These are phyloP conservation scores for Phyllosticta paracitricarpa DNA, from an alignment of 2,329 filamentous ascomycete genomes.

Conservation along the genomic window DNA sequence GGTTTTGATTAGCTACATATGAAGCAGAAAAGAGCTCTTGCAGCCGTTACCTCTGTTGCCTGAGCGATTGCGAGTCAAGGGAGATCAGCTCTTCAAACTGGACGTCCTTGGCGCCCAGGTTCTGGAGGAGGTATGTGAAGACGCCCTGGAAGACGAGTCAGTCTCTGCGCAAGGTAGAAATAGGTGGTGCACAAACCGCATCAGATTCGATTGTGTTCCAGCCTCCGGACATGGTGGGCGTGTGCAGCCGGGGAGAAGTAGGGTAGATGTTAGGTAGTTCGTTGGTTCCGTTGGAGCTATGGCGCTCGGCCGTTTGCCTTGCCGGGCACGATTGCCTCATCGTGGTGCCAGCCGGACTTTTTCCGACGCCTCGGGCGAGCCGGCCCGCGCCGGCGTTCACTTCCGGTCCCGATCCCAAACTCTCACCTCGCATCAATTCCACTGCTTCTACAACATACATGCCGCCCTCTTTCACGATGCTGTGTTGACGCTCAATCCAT, in stretches of 20 bases:
- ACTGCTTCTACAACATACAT: no score
- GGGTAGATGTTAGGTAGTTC: neutral
- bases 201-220: constrained; percentile 99
- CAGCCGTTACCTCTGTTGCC: constrained; percentile 54
- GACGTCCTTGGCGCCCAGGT: constrained; percentile 81
- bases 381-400: no score
- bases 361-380: neutral
- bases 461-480: no score
- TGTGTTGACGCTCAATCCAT: no score
- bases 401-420: no score
- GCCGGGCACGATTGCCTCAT: constrained; percentile 4
- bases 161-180: neutral
- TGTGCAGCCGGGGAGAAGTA: neutral
- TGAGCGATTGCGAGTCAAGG: constrained; percentile 67
- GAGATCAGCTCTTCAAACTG: constrained; percentile 95
- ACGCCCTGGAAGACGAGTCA: constrained; percentile 55
- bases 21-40: constrained; percentile 92
- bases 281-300: constrained; percentile 1
- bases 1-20: constrained; percentile 53
- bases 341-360: neutral
- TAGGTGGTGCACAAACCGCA: constrained; percentile 52
- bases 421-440: no score
- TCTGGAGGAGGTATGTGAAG: constrained; percentile 92
- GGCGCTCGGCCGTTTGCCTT: neutral
- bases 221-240: constrained; percentile 45